Base-by-base conservation (phyloP, 148 eudicot genomes). In the Bassia scoparia region DNA sequence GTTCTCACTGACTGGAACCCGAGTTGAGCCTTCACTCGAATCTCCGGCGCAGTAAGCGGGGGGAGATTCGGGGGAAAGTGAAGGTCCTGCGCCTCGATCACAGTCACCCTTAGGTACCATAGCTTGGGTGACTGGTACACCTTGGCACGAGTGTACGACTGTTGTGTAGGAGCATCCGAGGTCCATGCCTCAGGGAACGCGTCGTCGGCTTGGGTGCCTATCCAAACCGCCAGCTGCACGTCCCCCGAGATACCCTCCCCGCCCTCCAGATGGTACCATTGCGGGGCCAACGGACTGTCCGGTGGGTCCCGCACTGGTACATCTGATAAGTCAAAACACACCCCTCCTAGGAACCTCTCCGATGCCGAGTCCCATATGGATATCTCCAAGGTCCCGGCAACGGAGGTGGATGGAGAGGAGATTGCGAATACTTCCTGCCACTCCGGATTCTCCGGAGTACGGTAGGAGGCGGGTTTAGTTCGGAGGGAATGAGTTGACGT, bases 191-290 rank as follows among this genome's bases (percentile, higher is more conserved):
- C 98, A 0, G 96, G 96, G 61, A 94, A 94, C 0, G 98, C 88
- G 59, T 94, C 98, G 50, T 94, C 98, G 0, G 97, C 93, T 46
- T 94, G 98, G 6, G 98, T 94, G 13, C 98, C 98, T 2, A 92
- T 84, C 99, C 99, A 95, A 3, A 95, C 97, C 0, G 99, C 85
- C 23, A 95, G 74, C 75, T 95, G 99, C 15, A 95, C 62, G 62
- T 95, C 99, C 6, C 99, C 99, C 64, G 87, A 81, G 8, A 94
- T 77, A 5, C 76, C 87, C 43, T 79, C 72, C 24, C 87, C 88
- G 46, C 96, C 93, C 62, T 95, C 99, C 6, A 95, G 94, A 17
- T 86, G 96, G 78, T 91, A 91, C 99, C 99, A 95, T 65, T 88
- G 99, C 20, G 99, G 94, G 3, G 99, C 99, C 0, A 91, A 81